A percentile compares a stretch with the other conserved stretches of the same genome.
Conservation (phyloP, 257 asterid species). For the Oldenlandia corymbosa region DNA sequence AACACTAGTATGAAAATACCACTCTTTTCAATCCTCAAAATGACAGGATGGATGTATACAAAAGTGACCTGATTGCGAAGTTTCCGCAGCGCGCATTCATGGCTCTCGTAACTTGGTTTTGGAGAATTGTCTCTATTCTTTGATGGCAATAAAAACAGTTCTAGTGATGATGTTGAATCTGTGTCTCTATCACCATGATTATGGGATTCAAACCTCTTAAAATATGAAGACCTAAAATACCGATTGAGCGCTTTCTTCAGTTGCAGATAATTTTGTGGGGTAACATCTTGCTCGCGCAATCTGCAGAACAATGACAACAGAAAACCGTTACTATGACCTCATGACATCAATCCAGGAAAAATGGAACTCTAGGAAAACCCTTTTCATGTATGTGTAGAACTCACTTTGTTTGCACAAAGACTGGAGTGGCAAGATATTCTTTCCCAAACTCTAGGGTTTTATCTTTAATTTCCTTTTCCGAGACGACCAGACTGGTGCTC, state of each 20-base stretch:
- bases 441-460: slow-evolving; percentile 45
- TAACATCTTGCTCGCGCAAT: slow-evolving; percentile 47
- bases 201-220: slow-evolving; percentile 40
- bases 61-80: slow-evolving; percentile 73
- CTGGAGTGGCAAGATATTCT: slow-evolving; percentile 69
- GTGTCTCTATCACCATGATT: slow-evolving; percentile 31
- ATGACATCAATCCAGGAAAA: no score
- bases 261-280: slow-evolving; percentile 33
- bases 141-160: slow-evolving; percentile 63
- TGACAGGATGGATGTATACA: neutral
- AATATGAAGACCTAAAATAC: slow-evolving; percentile 49
- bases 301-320: slow-evolving; percentile 27
- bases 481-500: slow-evolving; percentile 34
- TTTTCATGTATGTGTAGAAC: neutral
- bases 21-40: neutral
- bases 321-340: neutral
- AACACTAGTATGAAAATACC: neutral
- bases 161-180: slow-evolving; percentile 28
- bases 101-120: slow-evolving; percentile 56
- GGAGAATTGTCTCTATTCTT: slow-evolving; percentile 45
- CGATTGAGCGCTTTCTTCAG: slow-evolving; percentile 53
- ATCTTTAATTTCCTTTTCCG: slow-evolving; percentile 54
- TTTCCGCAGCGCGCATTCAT: slow-evolving; percentile 47
- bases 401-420: slow-evolving; percentile 84
- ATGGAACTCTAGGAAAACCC: neutral